These are phyloP conservation scores for Aspergillus quadricinctus DNA, from an alignment of 2,329 filamentous ascomycete species.

Conservation along the genomic window DNA sequence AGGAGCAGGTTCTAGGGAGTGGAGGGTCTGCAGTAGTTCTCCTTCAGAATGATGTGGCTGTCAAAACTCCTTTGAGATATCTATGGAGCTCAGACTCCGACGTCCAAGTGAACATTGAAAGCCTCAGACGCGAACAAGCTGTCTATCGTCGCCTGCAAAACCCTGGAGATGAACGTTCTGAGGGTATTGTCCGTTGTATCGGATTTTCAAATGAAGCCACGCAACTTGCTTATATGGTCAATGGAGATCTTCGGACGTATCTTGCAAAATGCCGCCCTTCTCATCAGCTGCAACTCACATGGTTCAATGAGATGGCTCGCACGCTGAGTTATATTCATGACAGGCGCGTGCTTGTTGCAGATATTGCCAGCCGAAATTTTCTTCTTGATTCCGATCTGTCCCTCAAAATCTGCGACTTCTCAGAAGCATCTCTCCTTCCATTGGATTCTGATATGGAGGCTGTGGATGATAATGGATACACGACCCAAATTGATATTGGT, in stretches of 20 bases:
- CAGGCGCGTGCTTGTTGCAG: constrained; percentile 23
- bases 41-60: constrained; percentile 10
- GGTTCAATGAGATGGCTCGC: constrained; percentile 22
- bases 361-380: constrained; percentile 27
- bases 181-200: constrained; percentile 17
- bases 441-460: constrained; percentile 23
- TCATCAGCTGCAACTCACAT: constrained; percentile 18
- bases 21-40: constrained; percentile 15
- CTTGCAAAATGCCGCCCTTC: constrained; percentile 14
- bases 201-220: constrained; percentile 11
- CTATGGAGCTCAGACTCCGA: constrained; percentile 10
- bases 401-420: constrained; percentile 28
- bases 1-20: constrained; percentile 13
- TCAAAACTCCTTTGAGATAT: constrained; percentile 17
- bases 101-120: constrained; percentile 14
- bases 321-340: constrained; percentile 23
- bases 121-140: constrained; percentile 15
- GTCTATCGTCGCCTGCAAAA: constrained; percentile 15
- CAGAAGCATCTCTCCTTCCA: constrained; percentile 21
- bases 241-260: constrained; percentile 24
- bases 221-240: constrained; percentile 18
- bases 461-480: constrained; percentile 24
- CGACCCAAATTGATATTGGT: constrained; percentile 26
- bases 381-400: constrained; percentile 23
- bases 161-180: background rate